Conservation (phyloP, 2,329 filamentous ascomycete species). For the Alternaria alternata region DNA sequence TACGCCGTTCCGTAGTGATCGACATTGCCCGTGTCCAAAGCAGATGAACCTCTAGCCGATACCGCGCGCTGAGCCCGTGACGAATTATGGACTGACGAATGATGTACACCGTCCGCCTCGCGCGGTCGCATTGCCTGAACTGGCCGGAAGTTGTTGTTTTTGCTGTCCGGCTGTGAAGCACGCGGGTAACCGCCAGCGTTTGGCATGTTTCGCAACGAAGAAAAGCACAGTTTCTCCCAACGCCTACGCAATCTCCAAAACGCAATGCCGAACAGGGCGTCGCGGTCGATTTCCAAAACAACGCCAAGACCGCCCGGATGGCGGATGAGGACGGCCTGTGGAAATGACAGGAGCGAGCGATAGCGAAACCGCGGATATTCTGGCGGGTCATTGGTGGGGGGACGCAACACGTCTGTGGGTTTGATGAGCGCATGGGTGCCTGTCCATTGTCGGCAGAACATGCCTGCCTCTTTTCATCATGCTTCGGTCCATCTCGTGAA, state of each 20-base stretch:
- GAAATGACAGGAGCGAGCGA: conserved; percentile 46
- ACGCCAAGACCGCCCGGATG: conserved; percentile 42
- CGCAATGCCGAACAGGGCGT: conserved; percentile 32
- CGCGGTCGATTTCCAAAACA: conserved; percentile 42
- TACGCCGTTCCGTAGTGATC: conserved; percentile 29
- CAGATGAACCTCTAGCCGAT: conserved; percentile 30
- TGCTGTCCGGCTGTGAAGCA: conserved; percentile 36
- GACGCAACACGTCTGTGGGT: conserved; percentile 32
- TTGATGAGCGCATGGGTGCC: conserved; percentile 49
- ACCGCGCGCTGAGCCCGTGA: conserved; percentile 18
- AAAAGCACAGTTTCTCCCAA: conserved; percentile 15
- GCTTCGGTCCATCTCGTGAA: conserved; percentile 12
- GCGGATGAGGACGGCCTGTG: conserved; percentile 29
- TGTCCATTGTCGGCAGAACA: conserved; percentile 36
- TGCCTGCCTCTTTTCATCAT: conserved; percentile 29
- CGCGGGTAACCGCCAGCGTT: conserved; percentile 45
- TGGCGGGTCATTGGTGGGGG: conserved; percentile 38
- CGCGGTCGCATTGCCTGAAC: conserved; percentile 26
- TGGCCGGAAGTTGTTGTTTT: conserved; percentile 13
- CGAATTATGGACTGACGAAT: conserved; percentile 23
- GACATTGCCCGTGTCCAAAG: conserved; percentile 38
- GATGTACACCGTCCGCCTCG: conserved; percentile 26
- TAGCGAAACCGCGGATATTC: conserved; percentile 44
- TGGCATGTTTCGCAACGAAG: conserved; percentile 46
- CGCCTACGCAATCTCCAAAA: conserved; percentile 39